Base-by-base conservation (phyloP, 805 yeast species). In the Wickerhamiella australiensis region DNA sequence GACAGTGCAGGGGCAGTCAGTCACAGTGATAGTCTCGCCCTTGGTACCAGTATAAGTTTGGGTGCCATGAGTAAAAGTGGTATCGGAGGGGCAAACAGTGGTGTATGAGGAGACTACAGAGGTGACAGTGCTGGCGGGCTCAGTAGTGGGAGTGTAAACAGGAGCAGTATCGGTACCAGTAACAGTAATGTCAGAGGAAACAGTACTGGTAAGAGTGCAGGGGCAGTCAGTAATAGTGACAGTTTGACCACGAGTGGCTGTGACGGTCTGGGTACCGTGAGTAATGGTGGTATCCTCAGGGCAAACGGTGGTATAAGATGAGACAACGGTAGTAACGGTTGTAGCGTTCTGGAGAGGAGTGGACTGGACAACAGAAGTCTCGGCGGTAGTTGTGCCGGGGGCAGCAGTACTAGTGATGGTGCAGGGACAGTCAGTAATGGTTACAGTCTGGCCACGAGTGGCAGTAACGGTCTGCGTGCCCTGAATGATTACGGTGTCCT, bases 81-180 rank as follows among this genome's bases (percentile, higher is more conserved):
- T 43, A n/a, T 29, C 22, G 15, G 22, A 8, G 18, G 78, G 72
- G 63, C 46, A 42, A 15, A 29, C 15, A 17, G 46, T 42, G 18
- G 26, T 29, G 35, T 25, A 41, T 25, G 40, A 36, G 18, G 49
- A 18, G 3, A 45, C 52, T 7, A 42, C 50, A 21, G 22, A 22
- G 23, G 43, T 5, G 15, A 46, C 21, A 15, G 44, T 13, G 15
- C 22, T 40, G 6, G 43, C 31, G 15, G 46, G 17, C 15, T 47
- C 46, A n/a, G n/a, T n/a, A n/a, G n/a, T n/a, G n/a, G n/a, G n/a
- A n/a, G n/a, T n/a, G 40, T 17, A 50, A 22, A 26, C 7, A 48
- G 45, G 7, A 33, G n/a, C 50, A 45, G n/a, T n/a, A n/a, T n/a
- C n/a, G n/a, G n/a, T n/a, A 26, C 9, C 11, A 26, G 29, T 26